These are phyloP conservation scores for Ophiosphaerella herpotricha DNA, from an alignment of 2,329 filamentous ascomycete species.

Conservation along the genomic window DNA sequence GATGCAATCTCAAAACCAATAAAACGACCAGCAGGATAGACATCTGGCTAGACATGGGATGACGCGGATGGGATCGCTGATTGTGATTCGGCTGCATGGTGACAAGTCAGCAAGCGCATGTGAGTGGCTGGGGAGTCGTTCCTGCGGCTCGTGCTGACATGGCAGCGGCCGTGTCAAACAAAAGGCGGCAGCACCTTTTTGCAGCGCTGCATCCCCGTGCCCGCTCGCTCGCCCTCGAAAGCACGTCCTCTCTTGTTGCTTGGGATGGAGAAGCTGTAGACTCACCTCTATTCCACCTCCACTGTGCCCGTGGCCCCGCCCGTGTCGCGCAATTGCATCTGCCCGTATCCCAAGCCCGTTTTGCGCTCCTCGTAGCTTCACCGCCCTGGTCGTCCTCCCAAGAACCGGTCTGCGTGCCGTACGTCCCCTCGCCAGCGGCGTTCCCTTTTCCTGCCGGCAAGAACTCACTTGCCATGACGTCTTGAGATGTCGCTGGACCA, in stretches of 20 bases:
- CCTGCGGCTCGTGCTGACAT: constrained; percentile 22
- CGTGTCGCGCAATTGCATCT: constrained; percentile 3
- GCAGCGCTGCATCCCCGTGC: neutral
- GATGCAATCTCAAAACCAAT: neutral
- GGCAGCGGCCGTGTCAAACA: constrained; percentile 13
- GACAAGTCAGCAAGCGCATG: constrained; percentile 15
- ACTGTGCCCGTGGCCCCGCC: neutral
- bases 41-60: too few relatives aligned
- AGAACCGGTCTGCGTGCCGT: constrained; percentile 14
- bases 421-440: constrained; percentile 24
- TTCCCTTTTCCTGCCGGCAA: constrained; percentile 14
- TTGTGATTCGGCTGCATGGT: constrained; percentile 14
- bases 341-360: constrained; percentile 1
- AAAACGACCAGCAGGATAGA: neutral
- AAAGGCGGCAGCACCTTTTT: constrained; percentile 3
- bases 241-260: constrained; percentile 12
- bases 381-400: constrained; percentile 1
- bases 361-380: constrained; percentile 4
- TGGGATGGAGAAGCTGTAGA: constrained; percentile 10
- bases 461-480: constrained; percentile 31
- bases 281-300: constrained; percentile 6
- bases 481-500: constrained; percentile 31
- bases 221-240: constrained; percentile 10
- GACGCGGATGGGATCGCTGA: constrained; percentile 11
- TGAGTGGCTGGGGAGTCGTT: constrained; percentile 13